Conservation (phyloP, 2,329 filamentous ascomycete genomes). For the Herpomyces periplanetae region DNA sequence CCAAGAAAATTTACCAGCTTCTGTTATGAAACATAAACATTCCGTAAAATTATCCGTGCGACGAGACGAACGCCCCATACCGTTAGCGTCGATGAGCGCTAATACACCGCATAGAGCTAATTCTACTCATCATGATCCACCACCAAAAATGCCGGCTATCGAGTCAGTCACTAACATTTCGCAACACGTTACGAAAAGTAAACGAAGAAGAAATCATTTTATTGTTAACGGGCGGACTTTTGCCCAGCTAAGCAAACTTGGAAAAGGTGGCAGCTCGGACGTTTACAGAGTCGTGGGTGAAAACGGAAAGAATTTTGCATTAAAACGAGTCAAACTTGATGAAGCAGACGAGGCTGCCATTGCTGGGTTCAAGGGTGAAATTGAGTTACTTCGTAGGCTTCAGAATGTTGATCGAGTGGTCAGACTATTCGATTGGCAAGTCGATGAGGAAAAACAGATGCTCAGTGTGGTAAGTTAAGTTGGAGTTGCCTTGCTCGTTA, state of each 20-base stretch:
- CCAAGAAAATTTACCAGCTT: conserved; percentile 46
- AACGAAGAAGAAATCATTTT: conserved; percentile 42
- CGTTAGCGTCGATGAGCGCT: conserved; percentile 14
- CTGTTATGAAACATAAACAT: conserved; percentile 22
- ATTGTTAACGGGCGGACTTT: conserved; percentile 69
- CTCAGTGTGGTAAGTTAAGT: conserved; percentile 29
- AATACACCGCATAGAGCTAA: conserved; percentile 43
- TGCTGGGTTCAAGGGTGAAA: conserved; percentile 67
- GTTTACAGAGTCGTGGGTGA: conserved; percentile 91
- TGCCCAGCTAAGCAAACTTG: conserved; percentile 56
- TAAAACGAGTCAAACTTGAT: conserved; percentile 70
- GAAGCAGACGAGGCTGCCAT: conserved; percentile 53
- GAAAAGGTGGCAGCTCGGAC: conserved; percentile 62
- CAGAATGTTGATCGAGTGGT: conserved; percentile 62
- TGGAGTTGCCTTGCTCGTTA: neutral
- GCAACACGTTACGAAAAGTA: conserved; percentile 29
- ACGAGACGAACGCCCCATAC: conserved; percentile 5
- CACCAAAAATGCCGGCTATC: conserved; percentile 84
- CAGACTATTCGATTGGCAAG: conserved; percentile 55
- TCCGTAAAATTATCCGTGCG: conserved; percentile 11
- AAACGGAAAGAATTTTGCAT: conserved; percentile 69
- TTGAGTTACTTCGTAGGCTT: conserved; percentile 48
- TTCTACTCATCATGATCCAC: conserved; percentile 15
- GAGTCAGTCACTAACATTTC: conserved; percentile 57
- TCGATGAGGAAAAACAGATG: conserved; percentile 63